Evolutionary conservation across 805 yeast species (phyloP), one percentile per base, ranked within the genome.

Genomic region (Barnettozyma sp.): DNA sequence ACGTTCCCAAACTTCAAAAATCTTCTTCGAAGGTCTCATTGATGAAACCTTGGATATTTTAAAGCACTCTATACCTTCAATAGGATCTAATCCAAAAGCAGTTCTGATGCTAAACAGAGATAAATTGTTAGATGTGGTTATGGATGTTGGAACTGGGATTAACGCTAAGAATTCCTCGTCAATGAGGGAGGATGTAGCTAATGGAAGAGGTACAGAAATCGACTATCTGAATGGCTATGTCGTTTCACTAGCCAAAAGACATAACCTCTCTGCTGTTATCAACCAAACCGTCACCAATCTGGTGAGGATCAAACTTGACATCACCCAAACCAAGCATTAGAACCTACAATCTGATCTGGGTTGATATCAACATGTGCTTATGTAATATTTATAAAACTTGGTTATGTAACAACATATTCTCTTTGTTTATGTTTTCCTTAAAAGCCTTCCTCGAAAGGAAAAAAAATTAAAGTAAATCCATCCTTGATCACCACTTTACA

Each of bases 221-320:
- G 82, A 79, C 41, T 82, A 72, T 54, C 78, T 90, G 40, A 92
- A 88, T 54, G 97, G 97, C 1, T 85, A 76, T 50, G 66, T 88
- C 10, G 78, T 71, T 2, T 54, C 50, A 6, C 58, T 76, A 35
- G 94, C 84, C 2, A 46, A 56, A 21, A 59, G 62, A 39, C 58
- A 67, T 31, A 63, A 66, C 0, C 24, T 60, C 30, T 50, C 40
- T 3, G 56, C 58, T 1, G 46, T 57, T 21, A 54, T 56, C 18
- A 63, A 63, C 43, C 46, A 45, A 29, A 54, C 66, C 1, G 49
- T 63, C 8, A 41, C 46, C 8, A 52, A 57, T 26, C 41, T 65
- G 12, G 65, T 63, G 5, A 60, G 57, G 17, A 39, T 64, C 22
- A 58, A 66, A 47, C 40, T 45, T 6, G 41, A 44, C 4, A 15